These are phyloP conservation scores for Penicillium sp. DNA, from an alignment of 2,329 filamentous ascomycete genomes.

Conservation along the genomic window DNA sequence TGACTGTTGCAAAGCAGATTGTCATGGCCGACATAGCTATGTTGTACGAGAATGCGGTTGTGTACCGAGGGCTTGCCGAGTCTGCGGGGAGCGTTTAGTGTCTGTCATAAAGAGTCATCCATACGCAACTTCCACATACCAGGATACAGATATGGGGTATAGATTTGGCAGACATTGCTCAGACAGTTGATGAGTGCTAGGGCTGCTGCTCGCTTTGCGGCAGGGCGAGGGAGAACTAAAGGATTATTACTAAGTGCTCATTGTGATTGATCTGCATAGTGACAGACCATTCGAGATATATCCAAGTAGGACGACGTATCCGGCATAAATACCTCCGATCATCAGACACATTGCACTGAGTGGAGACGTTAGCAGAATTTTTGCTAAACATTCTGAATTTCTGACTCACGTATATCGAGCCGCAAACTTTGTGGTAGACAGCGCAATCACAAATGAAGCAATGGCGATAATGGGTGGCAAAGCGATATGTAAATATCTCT, in stretches of 20 bases:
- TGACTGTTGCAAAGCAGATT: constrained; percentile 15
- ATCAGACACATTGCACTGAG: constrained; percentile 20
- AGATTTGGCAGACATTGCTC: constrained; percentile 21
- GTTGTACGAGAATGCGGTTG: constrained; percentile 13
- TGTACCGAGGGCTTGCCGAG: constrained; percentile 22
- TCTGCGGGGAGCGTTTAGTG: constrained; percentile 3
- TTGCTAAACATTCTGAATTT: neutral
- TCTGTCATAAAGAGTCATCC: too few species aligned
- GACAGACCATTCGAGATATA: constrained; percentile 16
- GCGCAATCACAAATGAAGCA: constrained; percentile 11
- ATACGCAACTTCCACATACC: constrained; percentile 5
- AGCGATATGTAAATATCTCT: constrained; percentile 16
- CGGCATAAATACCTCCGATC: constrained; percentile 14
- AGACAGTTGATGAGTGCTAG: constrained; percentile 17
- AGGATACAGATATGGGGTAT: constrained; percentile 20
- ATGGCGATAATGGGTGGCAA: constrained; percentile 15
- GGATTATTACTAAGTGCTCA: neutral
- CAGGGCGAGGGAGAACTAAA: constrained; percentile 16
- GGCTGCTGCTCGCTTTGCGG: constrained; percentile 17
- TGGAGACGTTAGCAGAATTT: neutral
- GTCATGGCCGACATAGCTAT: constrained; percentile 17
- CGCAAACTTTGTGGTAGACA: constrained; percentile 13
- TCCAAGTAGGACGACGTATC: constrained; percentile 17
- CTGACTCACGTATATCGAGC: constrained; percentile 17
- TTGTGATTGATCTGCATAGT: neutral